Evolutionary conservation across 441 rosid genomes (phyloP).

Genomic region (Heliophila coronopifolia): DNA sequence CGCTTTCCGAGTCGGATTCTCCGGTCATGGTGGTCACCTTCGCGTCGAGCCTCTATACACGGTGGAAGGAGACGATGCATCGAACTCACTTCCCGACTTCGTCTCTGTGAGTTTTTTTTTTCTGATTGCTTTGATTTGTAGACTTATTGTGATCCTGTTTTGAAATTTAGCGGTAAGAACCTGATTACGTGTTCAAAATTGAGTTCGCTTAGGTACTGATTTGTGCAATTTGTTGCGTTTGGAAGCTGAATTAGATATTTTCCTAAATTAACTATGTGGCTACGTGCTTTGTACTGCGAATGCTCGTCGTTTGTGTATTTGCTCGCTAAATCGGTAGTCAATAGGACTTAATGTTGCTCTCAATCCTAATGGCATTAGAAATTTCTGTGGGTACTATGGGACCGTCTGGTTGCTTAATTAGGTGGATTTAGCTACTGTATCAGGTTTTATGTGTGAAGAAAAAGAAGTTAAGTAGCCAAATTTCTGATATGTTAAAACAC

Average conservation of each 20-base stretch:
- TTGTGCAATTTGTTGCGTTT: not conserved
- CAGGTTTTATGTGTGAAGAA: not conserved
- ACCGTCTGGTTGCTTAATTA: not conserved
- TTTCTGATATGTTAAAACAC: not conserved
- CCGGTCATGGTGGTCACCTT: conserved; percentile 89
- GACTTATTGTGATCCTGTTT: not conserved
- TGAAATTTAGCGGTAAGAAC: not conserved
- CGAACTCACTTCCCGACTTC: conserved; percentile 79
- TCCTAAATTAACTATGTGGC: too few species aligned
- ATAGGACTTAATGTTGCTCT: not conserved
- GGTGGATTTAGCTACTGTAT: not conserved
- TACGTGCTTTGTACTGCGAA: too few species aligned
- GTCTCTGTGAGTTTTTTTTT: conserved; percentile 53
- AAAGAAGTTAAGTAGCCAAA: conserved; percentile 5
- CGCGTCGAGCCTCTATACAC: conserved; percentile 78
- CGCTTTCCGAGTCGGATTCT: conserved; percentile 78
- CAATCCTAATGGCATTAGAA: not conserved
- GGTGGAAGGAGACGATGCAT: conserved; percentile 54
- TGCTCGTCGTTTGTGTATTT: not conserved
- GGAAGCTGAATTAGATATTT: too few species aligned
- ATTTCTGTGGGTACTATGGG: not conserved
- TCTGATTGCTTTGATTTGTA: not conserved
- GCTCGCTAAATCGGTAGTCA: not conserved
- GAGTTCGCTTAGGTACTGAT: conserved; percentile 7
- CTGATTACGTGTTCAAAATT: not conserved